phyloP scores from a whole-genome alignment of 1,284 basidiomycete species.

The Inonotus obliquus region DNA sequence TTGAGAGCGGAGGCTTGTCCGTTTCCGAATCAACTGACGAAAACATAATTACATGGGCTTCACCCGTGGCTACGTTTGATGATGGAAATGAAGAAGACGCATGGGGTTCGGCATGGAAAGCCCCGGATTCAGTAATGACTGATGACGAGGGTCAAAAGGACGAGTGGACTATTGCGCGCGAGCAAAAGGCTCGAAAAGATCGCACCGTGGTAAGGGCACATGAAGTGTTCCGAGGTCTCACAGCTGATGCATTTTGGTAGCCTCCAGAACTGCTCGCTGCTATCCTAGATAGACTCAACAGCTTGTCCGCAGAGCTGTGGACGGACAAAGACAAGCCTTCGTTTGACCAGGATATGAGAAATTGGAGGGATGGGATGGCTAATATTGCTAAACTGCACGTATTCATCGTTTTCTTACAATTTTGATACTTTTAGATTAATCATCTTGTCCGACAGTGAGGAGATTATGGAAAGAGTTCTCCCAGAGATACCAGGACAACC shows the following conservation, averaged over 20 bases:
- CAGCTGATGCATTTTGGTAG: slow-evolving; percentile 32
- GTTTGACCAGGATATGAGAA: slow-evolving; percentile 26
- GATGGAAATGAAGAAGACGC: slow-evolving; percentile 33
- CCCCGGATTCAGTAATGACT: slow-evolving; percentile 16
- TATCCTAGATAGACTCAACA: slow-evolving; percentile 49
- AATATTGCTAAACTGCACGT: slow-evolving; percentile 56
- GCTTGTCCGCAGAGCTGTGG: slow-evolving; percentile 47
- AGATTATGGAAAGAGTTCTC: slow-evolving; percentile 36
- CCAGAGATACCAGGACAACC: slow-evolving; percentile 37
- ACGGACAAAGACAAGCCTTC: slow-evolving; percentile 27
- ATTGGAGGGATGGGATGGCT: slow-evolving; percentile 40
- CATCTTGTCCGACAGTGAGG: slow-evolving; percentile 30
- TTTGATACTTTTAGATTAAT: background rate
- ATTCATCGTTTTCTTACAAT: background rate
- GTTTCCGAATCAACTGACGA: slow-evolving; percentile 22
- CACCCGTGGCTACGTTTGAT: slow-evolving; percentile 32
- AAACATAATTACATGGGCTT: slow-evolving; percentile 33
- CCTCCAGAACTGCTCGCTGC: slow-evolving; percentile 60
- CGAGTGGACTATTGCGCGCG: slow-evolving; percentile 64
- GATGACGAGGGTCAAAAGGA: slow-evolving; percentile 32
- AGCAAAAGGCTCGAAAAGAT: slow-evolving; percentile 53
- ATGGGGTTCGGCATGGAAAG: slow-evolving; percentile 46
- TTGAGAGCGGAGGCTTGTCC: slow-evolving; percentile 42
- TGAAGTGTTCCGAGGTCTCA: background rate
- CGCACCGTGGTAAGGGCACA: slow-evolving; percentile 51